Percentiles rank a stretch among this genome's conserved stretches.
Conservation (phyloP, 208 protist species). For the Trypanosoma cruzi region DNA sequence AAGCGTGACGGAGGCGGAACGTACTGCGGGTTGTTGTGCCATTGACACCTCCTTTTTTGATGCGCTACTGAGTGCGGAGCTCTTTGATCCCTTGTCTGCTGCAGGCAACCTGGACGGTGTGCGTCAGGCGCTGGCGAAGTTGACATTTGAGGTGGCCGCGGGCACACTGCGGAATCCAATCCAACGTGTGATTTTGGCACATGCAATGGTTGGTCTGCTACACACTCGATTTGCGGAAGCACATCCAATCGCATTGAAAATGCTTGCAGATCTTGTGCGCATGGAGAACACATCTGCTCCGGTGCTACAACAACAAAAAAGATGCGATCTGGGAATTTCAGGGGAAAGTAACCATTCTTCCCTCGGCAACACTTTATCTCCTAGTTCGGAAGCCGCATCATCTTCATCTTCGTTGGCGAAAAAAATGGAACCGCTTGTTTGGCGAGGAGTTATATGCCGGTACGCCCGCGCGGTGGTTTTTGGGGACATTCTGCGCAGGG, state of each 20-base stretch:
- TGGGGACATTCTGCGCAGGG: constrained; percentile 53
- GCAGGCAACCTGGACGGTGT: constrained; percentile 70
- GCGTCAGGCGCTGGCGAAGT: constrained; percentile 55
- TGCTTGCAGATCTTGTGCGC: constrained; percentile 60
- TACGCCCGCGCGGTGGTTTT: constrained; percentile 78
- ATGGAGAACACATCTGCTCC: constrained; percentile 45
- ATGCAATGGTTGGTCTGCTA: constrained; percentile 79
- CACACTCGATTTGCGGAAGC: constrained; percentile 81
- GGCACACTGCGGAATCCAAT: constrained; percentile 55
- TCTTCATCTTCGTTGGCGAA: neutral
- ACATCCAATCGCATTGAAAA: constrained; percentile 64
- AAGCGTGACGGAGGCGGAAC: constrained; percentile 10
- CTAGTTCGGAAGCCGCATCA: neutral
- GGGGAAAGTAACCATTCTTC: neutral
- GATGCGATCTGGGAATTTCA: neutral
- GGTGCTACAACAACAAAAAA: neutral
- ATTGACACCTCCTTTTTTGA: constrained; percentile 44
- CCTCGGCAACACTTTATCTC: neutral
- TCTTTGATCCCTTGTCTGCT: constrained; percentile 73
- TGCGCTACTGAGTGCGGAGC: constrained; percentile 50
- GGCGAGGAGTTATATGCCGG: constrained; percentile 58
- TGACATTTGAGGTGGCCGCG: constrained; percentile 62
- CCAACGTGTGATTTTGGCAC: constrained; percentile 60
- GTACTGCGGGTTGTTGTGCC: constrained; percentile 29
- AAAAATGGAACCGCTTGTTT: constrained; percentile 63